Evolutionary conservation across 176 grass and related monocot genomes (phyloP).

Genomic region (Triticum monococcum): DNA sequence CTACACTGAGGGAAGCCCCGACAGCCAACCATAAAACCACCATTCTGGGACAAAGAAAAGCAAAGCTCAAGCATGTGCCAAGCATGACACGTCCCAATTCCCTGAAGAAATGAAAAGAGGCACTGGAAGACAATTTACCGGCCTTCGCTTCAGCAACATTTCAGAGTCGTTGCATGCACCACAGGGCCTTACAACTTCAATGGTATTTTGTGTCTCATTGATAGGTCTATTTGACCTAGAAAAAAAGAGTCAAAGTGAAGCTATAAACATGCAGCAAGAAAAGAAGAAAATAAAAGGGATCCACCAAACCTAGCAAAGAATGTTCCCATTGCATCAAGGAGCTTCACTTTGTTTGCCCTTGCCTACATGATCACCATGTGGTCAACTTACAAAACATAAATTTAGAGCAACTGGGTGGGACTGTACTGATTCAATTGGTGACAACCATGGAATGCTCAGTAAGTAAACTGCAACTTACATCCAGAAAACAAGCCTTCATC

Average conservation of each 20-base stretch:
- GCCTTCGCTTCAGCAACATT: constrained; percentile 72
- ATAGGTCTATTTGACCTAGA: constrained; percentile 68
- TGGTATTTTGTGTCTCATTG: constrained; percentile 47
- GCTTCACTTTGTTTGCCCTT: constrained; percentile 76
- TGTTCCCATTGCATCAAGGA: constrained; percentile 86
- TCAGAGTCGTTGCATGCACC: constrained; percentile 65
- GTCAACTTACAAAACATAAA: constrained; percentile 6
- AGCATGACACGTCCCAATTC: background rate
- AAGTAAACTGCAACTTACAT: constrained; percentile 62
- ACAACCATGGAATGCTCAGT: background rate
- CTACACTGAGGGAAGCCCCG: constrained; percentile 63
- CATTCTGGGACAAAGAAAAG: constrained; percentile 12
- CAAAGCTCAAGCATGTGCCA: constrained; percentile 6
- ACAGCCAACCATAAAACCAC: constrained; percentile 26
- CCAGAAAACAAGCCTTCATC: constrained; percentile 95
- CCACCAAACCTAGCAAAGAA: constrained; percentile 79
- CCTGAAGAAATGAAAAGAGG: constrained; percentile 8
- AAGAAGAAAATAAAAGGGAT: constrained; percentile 20
- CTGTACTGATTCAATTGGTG: background rate
- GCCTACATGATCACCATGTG: constrained; percentile 45
- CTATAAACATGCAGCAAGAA: constrained; percentile 4
- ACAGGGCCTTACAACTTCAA: constrained; percentile 75
- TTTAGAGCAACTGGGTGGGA: constrained; percentile 22
- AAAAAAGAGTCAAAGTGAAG: constrained; percentile 26
- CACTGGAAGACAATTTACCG: constrained; percentile 47